Conservation (phyloP, 768 basidiomycete genomes). For the Podaxis rugospora region DNA sequence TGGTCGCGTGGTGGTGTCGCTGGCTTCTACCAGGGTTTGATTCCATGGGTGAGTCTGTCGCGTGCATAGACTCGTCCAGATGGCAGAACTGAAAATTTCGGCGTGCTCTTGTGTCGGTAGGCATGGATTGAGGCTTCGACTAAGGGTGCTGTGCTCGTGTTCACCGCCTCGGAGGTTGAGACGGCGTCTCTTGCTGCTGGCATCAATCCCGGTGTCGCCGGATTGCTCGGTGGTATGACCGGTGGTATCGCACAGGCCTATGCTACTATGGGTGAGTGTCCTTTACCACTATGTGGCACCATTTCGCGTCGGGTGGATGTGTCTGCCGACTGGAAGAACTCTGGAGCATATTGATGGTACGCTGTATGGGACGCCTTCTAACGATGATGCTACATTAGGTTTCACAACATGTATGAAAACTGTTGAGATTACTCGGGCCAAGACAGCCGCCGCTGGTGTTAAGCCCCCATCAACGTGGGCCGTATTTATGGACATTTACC, state of each 20-base stretch:
- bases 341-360: not conserved
- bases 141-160: conserved; percentile 93
- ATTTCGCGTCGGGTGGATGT: not conserved
- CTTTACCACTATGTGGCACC: not conserved
- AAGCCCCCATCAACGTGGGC: conserved; percentile 92
- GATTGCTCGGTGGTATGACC: conserved; percentile 94
- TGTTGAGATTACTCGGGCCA: conserved; percentile 93
- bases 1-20: conserved; percentile 87
- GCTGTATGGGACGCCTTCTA: not conserved
- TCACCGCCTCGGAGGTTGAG: conserved; percentile 95
- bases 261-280: conserved; percentile 93
- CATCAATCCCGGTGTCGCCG: conserved; percentile 75
- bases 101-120: conserved; percentile 31
- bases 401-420: conserved; percentile 99
- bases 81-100: conserved; percentile 4
- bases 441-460: conserved; percentile 79
- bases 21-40: conserved; percentile 97
- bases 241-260: conserved; percentile 98
- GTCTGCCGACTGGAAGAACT: not conserved
- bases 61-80: not conserved
- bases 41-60: conserved; percentile 79
- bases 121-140: conserved; percentile 99
- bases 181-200: conserved; percentile 58
- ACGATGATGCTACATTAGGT: conserved; percentile 40
- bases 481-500: conserved; percentile 92